These are phyloP conservation scores for Hansfordia pulvinata DNA, from an alignment of 2,329 filamentous ascomycete genomes.

Conservation along the genomic window DNA sequence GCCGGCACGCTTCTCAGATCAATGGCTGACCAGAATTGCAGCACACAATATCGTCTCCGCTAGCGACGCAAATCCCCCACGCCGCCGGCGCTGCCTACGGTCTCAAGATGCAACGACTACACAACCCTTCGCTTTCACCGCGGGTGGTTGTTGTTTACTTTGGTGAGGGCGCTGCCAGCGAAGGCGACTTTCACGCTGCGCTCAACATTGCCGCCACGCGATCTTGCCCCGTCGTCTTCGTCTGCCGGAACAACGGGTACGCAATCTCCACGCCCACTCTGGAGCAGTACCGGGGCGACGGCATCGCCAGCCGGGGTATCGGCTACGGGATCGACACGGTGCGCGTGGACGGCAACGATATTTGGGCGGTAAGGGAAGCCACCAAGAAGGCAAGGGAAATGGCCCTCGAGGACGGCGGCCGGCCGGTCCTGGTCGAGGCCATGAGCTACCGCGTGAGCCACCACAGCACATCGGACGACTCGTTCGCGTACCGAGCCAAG, in stretches of 20 bases:
- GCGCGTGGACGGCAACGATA: slow-evolving; percentile 86
- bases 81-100: slow-evolving; percentile 80
- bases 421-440: slow-evolving; percentile 78
- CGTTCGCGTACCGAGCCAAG: slow-evolving; percentile 85
- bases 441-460: slow-evolving; percentile 98
- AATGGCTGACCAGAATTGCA: slow-evolving; percentile 15
- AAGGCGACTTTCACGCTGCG: slow-evolving; percentile 85
- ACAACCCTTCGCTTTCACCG: slow-evolving; percentile 53
- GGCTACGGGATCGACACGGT: slow-evolving; percentile 94
- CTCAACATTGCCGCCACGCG: slow-evolving; percentile 84
- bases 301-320: slow-evolving; percentile 73
- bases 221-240: slow-evolving; percentile 76
- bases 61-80: slow-evolving; percentile 83
- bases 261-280: slow-evolving; percentile 82
- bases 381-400: slow-evolving; percentile 65
- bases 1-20: slow-evolving; percentile 5
- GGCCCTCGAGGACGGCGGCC: slow-evolving; percentile 71
- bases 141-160: slow-evolving; percentile 75
- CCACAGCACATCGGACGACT: slow-evolving; percentile 94
- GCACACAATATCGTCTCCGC: slow-evolving; percentile 75
- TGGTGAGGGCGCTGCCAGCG: slow-evolving; percentile 78
- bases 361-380: slow-evolving; percentile 75
- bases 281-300: slow-evolving; percentile 84
- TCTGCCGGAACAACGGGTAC: slow-evolving; percentile 88
- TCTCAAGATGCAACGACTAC: slow-evolving; percentile 64